Evolutionary conservation across 176 grass and related monocot genomes (phyloP).

Genomic region (Eleusine coracana): DNA sequence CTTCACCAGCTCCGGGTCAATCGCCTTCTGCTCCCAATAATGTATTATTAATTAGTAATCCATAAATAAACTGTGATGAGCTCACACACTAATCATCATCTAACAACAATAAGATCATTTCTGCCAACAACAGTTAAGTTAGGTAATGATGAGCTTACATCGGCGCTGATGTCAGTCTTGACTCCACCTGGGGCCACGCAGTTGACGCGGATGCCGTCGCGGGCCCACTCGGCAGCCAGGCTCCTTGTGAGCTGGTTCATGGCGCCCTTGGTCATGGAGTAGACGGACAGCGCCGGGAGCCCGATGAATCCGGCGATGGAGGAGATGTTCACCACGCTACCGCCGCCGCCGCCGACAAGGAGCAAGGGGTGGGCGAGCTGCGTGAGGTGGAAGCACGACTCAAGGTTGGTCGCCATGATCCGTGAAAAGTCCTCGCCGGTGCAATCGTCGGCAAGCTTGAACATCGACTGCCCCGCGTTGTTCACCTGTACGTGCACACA

Average conservation of each 20-base stretch:
- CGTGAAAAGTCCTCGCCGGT: slow-evolving; percentile 31
- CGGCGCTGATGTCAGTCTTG: slow-evolving; percentile 26
- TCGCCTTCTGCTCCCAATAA: not conserved
- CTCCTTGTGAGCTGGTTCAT: slow-evolving; percentile 46
- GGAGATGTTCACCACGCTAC: slow-evolving; percentile 41
- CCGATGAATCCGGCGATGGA: slow-evolving; percentile 26
- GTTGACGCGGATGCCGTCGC: slow-evolving; percentile 36
- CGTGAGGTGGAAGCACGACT: slow-evolving; percentile 47
- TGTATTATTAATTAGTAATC: not conserved
- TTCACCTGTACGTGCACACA: not conserved
- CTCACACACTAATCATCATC: not conserved
- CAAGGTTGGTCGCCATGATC: slow-evolving; percentile 45
- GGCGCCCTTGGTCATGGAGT: slow-evolving; percentile 38
- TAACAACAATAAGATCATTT: too few species aligned
- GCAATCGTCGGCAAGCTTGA: slow-evolving; percentile 4
- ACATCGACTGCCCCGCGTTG: slow-evolving; percentile 16
- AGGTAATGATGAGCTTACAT: not conserved
- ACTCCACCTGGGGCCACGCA: slow-evolving; percentile 37
- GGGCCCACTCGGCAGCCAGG: slow-evolving; percentile 38
- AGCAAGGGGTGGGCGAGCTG: slow-evolving; percentile 48
- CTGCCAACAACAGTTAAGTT: not conserved
- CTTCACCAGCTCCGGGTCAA: slow-evolving; percentile 28
- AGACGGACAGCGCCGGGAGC: not conserved
- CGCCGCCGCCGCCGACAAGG: not conserved
- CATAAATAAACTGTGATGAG: not conserved